A percentile compares a stretch with the other conserved stretches of the same genome.
phyloP scores from a whole-genome alignment of 139 green algal species.

The Haematococcus lacustris region DNA sequence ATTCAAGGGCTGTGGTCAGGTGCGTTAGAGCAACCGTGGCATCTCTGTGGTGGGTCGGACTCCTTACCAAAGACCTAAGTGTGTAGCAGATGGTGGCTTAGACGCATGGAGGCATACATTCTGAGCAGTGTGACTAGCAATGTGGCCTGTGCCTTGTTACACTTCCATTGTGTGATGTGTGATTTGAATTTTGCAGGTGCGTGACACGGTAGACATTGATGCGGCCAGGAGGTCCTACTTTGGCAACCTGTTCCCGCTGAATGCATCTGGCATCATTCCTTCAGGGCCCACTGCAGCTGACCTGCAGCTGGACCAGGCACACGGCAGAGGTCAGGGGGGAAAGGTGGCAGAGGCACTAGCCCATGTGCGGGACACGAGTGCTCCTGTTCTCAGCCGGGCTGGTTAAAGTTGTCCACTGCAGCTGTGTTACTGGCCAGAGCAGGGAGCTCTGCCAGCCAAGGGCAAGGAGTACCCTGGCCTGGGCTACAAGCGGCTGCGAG shows the following conservation, averaged over 20 bases:
- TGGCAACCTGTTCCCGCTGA: conserved; percentile 83
- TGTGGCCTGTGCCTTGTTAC: background rate
- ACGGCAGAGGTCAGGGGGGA: no score
- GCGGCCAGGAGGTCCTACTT: conserved; percentile 70
- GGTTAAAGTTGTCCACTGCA: no score
- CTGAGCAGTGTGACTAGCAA: background rate
- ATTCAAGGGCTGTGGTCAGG: background rate
- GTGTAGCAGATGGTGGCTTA: no score
- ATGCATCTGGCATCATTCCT: conserved; percentile 82
- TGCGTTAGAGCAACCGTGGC: background rate
- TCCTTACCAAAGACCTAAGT: background rate
- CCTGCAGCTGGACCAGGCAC: background rate
- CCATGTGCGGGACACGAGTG: no score
- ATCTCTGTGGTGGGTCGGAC: background rate
- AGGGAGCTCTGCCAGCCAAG: no score
- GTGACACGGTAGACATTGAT: conserved; percentile 73
- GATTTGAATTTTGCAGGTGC: conserved; percentile 37
- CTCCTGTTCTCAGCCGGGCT: no score
- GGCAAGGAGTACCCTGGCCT: no score
- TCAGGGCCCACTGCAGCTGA: conserved; percentile 17
- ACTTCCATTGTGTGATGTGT: background rate
- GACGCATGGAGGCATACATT: background rate
- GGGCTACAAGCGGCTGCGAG: no score
- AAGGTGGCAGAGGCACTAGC: no score
- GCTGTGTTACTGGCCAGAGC: no score